phyloP scores from a whole-genome alignment of 805 yeast species.

The Saccharomyces jurei region DNA sequence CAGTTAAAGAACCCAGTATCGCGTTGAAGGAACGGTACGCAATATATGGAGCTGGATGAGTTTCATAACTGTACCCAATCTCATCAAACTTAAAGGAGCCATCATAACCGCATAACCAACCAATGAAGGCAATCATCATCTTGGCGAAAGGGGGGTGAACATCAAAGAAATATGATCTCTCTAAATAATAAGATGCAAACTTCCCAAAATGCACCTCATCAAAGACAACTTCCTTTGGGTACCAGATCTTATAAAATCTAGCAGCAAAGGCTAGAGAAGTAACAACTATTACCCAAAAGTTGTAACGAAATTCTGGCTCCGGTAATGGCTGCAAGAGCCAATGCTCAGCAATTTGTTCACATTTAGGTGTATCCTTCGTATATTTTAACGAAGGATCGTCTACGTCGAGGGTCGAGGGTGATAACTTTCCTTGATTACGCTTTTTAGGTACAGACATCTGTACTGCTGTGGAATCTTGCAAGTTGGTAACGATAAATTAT shows the following conservation, averaged over 20 bases:
- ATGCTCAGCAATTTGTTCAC: slow-evolving; percentile 16
- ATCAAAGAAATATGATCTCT: slow-evolving; percentile 89
- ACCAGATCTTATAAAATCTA: slow-evolving; percentile 54
- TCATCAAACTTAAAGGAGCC: slow-evolving; percentile 89
- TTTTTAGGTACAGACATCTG: slow-evolving; percentile 6
- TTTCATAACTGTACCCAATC: slow-evolving; percentile 75
- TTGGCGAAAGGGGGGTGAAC: slow-evolving; percentile 98
- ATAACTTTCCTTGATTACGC: neutral
- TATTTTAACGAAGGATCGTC: slow-evolving; percentile 24
- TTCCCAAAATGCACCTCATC: slow-evolving; percentile 87
- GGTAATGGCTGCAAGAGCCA: slow-evolving; percentile 25
- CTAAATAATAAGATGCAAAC: slow-evolving; percentile 76
- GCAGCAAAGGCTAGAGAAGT: slow-evolving; percentile 60
- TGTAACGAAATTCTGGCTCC: slow-evolving; percentile 31
- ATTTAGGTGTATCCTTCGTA: slow-evolving; percentile 11
- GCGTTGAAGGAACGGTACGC: slow-evolving; percentile 78
- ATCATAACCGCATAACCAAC: slow-evolving; percentile 80
- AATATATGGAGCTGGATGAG: slow-evolving; percentile 76
- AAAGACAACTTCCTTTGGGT: slow-evolving; percentile 70
- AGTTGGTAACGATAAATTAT: neutral
- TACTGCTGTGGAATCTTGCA: neutral
- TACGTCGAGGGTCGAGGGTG: slow-evolving; percentile 8
- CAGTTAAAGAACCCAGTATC: slow-evolving; percentile 69
- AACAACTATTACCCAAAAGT: slow-evolving; percentile 46
- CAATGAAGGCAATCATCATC: slow-evolving; percentile 80